Conservation (phyloP, 2,329 filamentous ascomycete species). For the Botryotinia globosa region DNA sequence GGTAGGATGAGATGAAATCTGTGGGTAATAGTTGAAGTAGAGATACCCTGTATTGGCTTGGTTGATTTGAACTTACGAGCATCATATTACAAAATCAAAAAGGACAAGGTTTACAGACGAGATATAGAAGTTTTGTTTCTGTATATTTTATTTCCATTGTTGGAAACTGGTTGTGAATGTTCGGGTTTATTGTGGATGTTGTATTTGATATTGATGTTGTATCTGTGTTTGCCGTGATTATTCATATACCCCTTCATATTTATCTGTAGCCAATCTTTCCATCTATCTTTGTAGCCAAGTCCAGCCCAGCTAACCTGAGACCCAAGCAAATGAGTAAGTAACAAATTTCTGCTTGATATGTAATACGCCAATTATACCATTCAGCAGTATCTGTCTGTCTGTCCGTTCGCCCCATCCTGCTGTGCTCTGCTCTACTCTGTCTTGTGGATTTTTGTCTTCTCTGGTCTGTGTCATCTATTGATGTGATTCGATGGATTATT, state of each 20-base stretch:
- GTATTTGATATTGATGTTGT: background rate
- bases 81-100: background rate
- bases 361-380: background rate
- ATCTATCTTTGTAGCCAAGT: background rate
- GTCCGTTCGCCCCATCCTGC: background rate
- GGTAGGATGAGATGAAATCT: background rate
- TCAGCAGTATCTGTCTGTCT: background rate
- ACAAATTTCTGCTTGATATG: too few species aligned
- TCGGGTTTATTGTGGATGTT: background rate
- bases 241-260: background rate
- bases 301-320: background rate
- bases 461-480: background rate
- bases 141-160: too few species aligned
- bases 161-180: background rate
- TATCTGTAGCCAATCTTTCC: background rate
- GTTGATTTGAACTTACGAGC: background rate
- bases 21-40: background rate
- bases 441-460: too few species aligned
- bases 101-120: background rate
- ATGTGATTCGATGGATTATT: too few species aligned
- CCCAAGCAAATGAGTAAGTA: too few species aligned
- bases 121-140: background rate
- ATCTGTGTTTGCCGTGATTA: background rate
- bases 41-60: constrained; percentile 11
- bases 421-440: too few species aligned